Conservation (phyloP, 306 rosid genomes). For the Carpinus viminea region DNA sequence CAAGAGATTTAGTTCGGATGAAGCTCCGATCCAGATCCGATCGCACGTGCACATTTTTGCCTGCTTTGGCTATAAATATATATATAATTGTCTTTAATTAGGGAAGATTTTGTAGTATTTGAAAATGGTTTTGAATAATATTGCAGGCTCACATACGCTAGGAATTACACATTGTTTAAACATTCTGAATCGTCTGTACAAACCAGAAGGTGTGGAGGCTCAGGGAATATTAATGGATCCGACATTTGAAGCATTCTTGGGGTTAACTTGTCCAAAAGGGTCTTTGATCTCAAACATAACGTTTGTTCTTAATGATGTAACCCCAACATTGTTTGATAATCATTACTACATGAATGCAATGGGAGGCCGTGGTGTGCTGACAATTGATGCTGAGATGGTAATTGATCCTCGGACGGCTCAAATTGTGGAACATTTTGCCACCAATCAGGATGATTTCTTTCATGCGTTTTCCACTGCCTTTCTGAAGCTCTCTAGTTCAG, state of each 20-base stretch:
- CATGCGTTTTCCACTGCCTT: constrained; percentile 35
- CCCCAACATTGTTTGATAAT: constrained; percentile 28
- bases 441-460: constrained; percentile 27
- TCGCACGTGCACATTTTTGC: background rate
- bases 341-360: constrained; percentile 27
- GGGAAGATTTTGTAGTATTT: background rate
- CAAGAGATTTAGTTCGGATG: no score
- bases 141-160: constrained; percentile 31
- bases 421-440: constrained; percentile 9
- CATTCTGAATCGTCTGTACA: constrained; percentile 24
- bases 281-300: constrained; percentile 21
- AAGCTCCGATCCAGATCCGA: no score
- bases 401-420: constrained; percentile 28
- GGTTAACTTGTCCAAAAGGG: constrained; percentile 25
- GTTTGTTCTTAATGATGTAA: constrained; percentile 35
- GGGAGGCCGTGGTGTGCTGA: constrained; percentile 32
- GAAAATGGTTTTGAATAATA: background rate
- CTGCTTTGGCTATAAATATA: background rate
- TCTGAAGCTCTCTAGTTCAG: constrained; percentile 35
- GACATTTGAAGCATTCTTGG: constrained; percentile 28
- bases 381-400: constrained; percentile 36
- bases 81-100: background rate
- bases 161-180: constrained; percentile 36
- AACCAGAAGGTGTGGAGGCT: constrained; percentile 1
- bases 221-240: background rate